Base-by-base conservation (phyloP, 2,329 filamentous ascomycete species). In the Fusarium hainanense region DNA sequence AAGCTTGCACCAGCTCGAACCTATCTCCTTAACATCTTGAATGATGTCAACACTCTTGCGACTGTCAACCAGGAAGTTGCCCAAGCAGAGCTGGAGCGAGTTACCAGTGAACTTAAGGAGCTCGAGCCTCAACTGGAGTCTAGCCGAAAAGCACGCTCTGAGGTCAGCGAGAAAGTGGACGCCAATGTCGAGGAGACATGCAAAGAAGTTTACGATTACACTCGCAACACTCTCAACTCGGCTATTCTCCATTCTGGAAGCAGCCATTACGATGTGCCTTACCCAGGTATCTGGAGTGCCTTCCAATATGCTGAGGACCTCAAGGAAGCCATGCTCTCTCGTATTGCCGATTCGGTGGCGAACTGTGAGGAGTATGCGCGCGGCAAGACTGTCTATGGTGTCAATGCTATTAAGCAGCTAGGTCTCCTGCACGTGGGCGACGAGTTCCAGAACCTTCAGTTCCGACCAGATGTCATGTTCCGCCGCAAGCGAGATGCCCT, bases 1-100 rank as follows among this genome's bases (percentile, higher is more conserved):
- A 99, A 99, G 82, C 87, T 99, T 63, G 95, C 96, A 2, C 96
- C 96, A 7, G 96, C 96, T 9, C 94, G 94, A 81, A 98, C 95
- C 3, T 99, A 99, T 77, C 88, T 99, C 2, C 84, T 97, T 74
- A 99, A 99, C 79, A 91, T 98, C 27, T 86, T 99, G 34, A 92
- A 93, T 72, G 96, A 99, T 76, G 85, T 99, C 63, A 85, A 93
- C 76, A 90, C 89, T 6, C 85, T 99, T 43, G 95, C 95, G 7
- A 89, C 86, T 1, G 93, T 97, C 73, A 99, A 99, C 79, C 86
- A 90, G 27, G 93, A 97, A 70, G 91, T 98, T 28, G 94, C 94
- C 3, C 89, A 93, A 74, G 87, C 90, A 11, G 96, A 99, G 79
- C 84, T 98, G 14, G 89, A 96, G 62, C 89, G 94, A 28, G 93